A percentile compares a stretch with the other conserved stretches of the same genome.
Conservation (phyloP, 225 moss, liverwort and hornwort species). For the Sphagnum contortum region DNA sequence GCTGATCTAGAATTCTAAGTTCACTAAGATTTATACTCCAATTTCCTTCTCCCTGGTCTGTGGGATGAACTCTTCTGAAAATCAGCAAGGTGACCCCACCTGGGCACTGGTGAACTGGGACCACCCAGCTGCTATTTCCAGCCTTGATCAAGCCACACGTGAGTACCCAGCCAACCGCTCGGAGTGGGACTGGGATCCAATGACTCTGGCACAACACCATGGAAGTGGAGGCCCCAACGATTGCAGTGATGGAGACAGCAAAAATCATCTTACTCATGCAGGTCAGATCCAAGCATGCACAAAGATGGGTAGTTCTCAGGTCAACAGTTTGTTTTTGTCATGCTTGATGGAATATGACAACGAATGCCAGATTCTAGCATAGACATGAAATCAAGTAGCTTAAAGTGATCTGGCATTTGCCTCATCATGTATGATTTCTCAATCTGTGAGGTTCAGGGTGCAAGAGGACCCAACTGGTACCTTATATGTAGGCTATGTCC, state of each 20-base stretch:
- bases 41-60: slow-evolving; percentile 46
- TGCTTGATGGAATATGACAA: too few relatives aligned
- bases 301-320: background rate
- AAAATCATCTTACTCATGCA: slow-evolving; percentile 38
- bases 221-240: slow-evolving; percentile 59
- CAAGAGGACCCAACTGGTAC: too few relatives aligned
- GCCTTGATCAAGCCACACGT: slow-evolving; percentile 56
- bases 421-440: too few relatives aligned
- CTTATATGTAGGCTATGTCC: too few relatives aligned
- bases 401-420: too few relatives aligned
- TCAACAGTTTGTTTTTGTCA: too few relatives aligned
- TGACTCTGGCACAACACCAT: slow-evolving; percentile 84
- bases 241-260: slow-evolving; percentile 64
- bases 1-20: too few relatives aligned
- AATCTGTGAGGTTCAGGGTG: too few relatives aligned
- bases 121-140: slow-evolving; percentile 59
- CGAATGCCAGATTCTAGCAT: too few relatives aligned
- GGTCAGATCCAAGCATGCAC: slow-evolving; percentile 10
- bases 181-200: slow-evolving; percentile 98
- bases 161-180: slow-evolving; percentile 58
- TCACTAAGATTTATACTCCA: background rate
- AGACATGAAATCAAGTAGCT: too few relatives aligned
- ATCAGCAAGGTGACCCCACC: slow-evolving; percentile 90
- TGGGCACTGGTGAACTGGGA: slow-evolving; percentile 96
- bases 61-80: slow-evolving; percentile 99